Evolutionary conservation across 768 basidiomycete species (phyloP).

Genomic region (Tephrocybe sp.): DNA sequence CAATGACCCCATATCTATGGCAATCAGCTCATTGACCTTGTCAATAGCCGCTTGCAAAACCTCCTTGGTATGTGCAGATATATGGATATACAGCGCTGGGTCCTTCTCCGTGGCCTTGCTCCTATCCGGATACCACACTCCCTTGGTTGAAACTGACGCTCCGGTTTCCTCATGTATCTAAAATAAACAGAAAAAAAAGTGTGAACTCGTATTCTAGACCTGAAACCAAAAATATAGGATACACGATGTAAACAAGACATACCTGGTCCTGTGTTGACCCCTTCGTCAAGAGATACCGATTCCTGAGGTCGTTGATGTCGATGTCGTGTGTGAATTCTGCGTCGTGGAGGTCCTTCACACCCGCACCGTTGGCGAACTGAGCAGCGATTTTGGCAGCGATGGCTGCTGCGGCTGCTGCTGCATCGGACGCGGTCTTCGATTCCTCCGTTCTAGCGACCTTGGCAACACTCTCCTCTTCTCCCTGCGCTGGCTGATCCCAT

Average conservation of each 20-base stretch:
- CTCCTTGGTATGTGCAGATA: conserved; percentile 74
- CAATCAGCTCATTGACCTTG: conserved; percentile 72
- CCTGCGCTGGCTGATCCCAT: conserved; percentile 72
- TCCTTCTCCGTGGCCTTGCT: conserved; percentile 89
- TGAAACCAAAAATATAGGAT: background rate
- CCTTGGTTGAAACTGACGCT: conserved; percentile 90
- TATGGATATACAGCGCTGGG: conserved; percentile 91
- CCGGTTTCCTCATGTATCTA: conserved; percentile 94
- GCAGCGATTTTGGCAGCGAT: conserved; percentile 96
- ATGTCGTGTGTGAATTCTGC: conserved; percentile 88
- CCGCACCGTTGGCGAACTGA: conserved; percentile 57
- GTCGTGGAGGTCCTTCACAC: conserved; percentile 64
- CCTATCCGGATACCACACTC: conserved; percentile 95
- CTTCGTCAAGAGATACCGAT: conserved; percentile 93
- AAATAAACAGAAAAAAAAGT: background rate
- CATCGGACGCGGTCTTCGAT: conserved; percentile 62
- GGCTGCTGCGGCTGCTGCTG: conserved; percentile 71
- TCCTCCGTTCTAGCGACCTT: conserved; percentile 53
- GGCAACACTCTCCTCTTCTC: conserved; percentile 39
- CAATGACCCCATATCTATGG: conserved; percentile 75
- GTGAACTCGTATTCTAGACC: background rate
- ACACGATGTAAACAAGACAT: conserved; percentile 21
- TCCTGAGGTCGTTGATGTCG: conserved; percentile 95
- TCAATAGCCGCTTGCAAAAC: conserved; percentile 65
- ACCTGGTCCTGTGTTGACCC: conserved; percentile 92